Conservation (phyloP, 495 filamentous ascomycete genomes). For the Daldinia decipiens region DNA sequence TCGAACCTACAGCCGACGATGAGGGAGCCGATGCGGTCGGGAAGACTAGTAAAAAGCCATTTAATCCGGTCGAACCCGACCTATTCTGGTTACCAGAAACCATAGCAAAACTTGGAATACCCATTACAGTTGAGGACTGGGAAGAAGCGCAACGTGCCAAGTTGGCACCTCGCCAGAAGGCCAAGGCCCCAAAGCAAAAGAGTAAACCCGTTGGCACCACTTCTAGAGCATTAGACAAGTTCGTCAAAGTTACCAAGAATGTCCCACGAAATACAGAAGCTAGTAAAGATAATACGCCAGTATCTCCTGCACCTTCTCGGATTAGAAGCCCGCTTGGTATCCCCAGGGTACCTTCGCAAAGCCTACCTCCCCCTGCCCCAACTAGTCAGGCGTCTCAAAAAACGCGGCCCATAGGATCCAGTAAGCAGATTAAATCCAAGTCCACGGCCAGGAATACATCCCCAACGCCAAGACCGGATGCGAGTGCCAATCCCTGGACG, state of each 20-base stretch:
- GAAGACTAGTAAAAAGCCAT: conserved; percentile 60
- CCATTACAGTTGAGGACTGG: conserved; percentile 79
- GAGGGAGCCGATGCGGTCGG: conserved; percentile 48
- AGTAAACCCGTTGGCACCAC: conserved; percentile 44
- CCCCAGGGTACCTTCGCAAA: conserved; percentile 16
- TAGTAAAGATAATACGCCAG: conserved; percentile 11
- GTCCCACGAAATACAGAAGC: conserved; percentile 10
- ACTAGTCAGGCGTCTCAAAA: conserved; percentile 28
- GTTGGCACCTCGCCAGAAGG: conserved; percentile 38
- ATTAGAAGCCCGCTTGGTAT: conserved; percentile 7
- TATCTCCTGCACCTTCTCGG: conserved; percentile 1
- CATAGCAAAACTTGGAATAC: conserved; percentile 74
- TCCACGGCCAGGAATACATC: conserved; percentile 37
- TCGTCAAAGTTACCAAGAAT: conserved; percentile 53
- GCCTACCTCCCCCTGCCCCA: conserved; percentile 3
- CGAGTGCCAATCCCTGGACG: conserved; percentile 56
- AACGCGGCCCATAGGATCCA: conserved; percentile 41
- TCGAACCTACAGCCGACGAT: conserved; percentile 62
- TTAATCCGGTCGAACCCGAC: conserved; percentile 75
- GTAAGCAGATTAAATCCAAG: conserved; percentile 49
- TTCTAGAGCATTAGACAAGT: conserved; percentile 50
- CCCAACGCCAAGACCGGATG: conserved; percentile 35
- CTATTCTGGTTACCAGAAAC: conserved; percentile 79
- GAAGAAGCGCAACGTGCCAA: conserved; percentile 69
- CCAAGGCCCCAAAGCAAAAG: conserved; percentile 45